Base-by-base conservation (phyloP, 192 early-diverging fungal species). In the Lunasporangiospora selenospora region DNA sequence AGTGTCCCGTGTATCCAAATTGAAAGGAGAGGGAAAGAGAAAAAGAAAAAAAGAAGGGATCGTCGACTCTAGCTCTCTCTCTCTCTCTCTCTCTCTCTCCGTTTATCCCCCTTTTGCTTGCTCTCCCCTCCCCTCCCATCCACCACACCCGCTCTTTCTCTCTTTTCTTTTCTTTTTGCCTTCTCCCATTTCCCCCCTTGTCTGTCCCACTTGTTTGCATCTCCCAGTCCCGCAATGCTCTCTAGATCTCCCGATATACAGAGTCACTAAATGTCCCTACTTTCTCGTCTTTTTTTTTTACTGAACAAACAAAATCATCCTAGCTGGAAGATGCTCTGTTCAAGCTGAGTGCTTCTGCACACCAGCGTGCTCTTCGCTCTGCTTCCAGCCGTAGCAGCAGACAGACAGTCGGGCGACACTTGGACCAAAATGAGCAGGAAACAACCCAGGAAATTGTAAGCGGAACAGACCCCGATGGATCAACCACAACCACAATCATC, bases 241-340 rank as follows among this genome's bases (percentile, higher is more conserved):
- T n/a, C n/a, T n/a, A n/a, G n/a, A n/a, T n/a, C 29, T 47, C 21
- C 29, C n/a, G 5, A n/a, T 19, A 18, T 43, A 18, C 41, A 43
- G 13, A 6, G 41, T 19, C 13, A 47, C 24, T 30, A 13, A 15
- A 10, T 19, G 1, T 13, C 11, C 24, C 21, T 21, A 12, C 16
- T 47, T 47, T 47, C 24, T 47, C 45, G 29, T 47, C 24, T 13
- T 13, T 47, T 19, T 1, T 29, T 30, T 21, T 30, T 27, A 38
- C 7, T 15, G 15, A 38, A 38, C 37, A 38, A 38, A 38, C 37
- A 38, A 38, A 38, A 16, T 40, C 24, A 24, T 29, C 33, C 26
- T 70, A 80, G 79, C 64, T 80, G 9, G 75, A 77, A 49, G 76
- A 80, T 40, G 79, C 79, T 13, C 36, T 80, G 8, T 80, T 46